Base-by-base conservation (phyloP, 768 basidiomycete genomes). In the Termitomyces sp. region DNA sequence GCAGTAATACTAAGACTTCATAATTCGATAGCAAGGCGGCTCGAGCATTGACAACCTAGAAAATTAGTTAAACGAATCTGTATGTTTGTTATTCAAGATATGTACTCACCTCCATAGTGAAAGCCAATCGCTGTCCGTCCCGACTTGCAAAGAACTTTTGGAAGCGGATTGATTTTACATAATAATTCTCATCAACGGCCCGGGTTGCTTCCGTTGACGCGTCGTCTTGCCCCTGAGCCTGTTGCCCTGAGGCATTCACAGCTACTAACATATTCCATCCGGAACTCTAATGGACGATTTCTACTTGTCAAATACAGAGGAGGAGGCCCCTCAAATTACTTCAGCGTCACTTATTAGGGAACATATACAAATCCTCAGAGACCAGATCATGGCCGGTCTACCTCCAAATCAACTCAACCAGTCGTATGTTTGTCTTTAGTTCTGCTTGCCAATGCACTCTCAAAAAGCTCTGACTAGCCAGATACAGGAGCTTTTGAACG, bases 21-120 rank as follows among this genome's bases (percentile, higher is more conserved):
- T 79, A 84, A 72, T 97, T 96, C 33, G 93, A 89, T 16, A 98
- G 82, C 53, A 96, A 83, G n/a, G 91, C 85, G 16, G 89, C 77
- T 52, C 89, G 83, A 12, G 85, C 67, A 60, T 88, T 85, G 57
- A 92, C 65, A 26, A 91, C 83, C 89, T 92, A 16, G 22, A 37
- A 7, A 36, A 52, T 39, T n/a, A n/a, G n/a, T 2, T 7, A 30
- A 5, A 24, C 16, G 36, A 10, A 39, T 30, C 6, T 40, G 8
- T 37, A 32, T n/a, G 36, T 9, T 6, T 16, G 1, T 18, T 0
- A 33, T 26, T 42, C 3, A 14, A 43, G 9, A 27, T 14, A 32
- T 30, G 32, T 33, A 49, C 27, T 27, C 16, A 58, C 57, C 52
- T 58, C 57, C 57, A 58, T 58, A 22, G 20, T 20, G 24, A 55